Conservation (phyloP, 1,139 yeast species). For the Eremothecium gossypii region DNA sequence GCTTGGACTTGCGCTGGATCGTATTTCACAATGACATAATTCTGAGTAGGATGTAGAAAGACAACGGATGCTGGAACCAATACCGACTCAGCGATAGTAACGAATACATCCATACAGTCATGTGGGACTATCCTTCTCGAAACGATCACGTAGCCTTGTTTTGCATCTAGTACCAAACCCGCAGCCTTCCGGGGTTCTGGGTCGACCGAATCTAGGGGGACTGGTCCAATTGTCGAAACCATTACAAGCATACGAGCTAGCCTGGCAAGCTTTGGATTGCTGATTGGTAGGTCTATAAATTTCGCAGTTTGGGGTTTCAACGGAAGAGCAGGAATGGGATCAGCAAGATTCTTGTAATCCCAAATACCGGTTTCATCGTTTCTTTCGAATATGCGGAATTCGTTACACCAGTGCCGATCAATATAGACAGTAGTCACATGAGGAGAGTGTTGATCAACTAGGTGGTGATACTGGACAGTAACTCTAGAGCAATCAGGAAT, state of each 20-base stretch:
- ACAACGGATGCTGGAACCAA: conserved; percentile 74
- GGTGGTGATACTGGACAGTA: conserved; percentile 64
- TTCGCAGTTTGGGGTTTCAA: conserved; percentile 54
- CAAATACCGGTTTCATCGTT: conserved; percentile 80
- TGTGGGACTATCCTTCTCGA: conserved; percentile 78
- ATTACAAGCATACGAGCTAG: conserved; percentile 56
- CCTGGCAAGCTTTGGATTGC: conserved; percentile 44
- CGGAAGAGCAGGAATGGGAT: conserved; percentile 47
- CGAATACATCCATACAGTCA: conserved; percentile 68
- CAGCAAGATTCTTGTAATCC: conserved; percentile 69
- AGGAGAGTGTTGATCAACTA: conserved; percentile 72
- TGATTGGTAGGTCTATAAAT: conserved; percentile 57
- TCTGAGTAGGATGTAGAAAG: conserved; percentile 81
- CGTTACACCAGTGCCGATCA: conserved; percentile 79
- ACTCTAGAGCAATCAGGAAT: conserved; percentile 75
- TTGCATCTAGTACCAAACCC: conserved; percentile 76
- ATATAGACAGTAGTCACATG: conserved; percentile 53
- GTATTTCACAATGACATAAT: conserved; percentile 75
- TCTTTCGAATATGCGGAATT: conserved; percentile 63
- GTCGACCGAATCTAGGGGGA: conserved; percentile 67
- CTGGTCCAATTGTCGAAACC: conserved; percentile 55
- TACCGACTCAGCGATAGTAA: conserved; percentile 79
- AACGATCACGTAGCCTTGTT: conserved; percentile 68
- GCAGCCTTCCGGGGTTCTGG: conserved; percentile 53
- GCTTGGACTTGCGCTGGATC: conserved; percentile 67